Percentiles rank a stretch among this genome's conserved stretches.
Evolutionary conservation across 257 asterid species (phyloP).

Genomic region (Capsicum chinense): DNA sequence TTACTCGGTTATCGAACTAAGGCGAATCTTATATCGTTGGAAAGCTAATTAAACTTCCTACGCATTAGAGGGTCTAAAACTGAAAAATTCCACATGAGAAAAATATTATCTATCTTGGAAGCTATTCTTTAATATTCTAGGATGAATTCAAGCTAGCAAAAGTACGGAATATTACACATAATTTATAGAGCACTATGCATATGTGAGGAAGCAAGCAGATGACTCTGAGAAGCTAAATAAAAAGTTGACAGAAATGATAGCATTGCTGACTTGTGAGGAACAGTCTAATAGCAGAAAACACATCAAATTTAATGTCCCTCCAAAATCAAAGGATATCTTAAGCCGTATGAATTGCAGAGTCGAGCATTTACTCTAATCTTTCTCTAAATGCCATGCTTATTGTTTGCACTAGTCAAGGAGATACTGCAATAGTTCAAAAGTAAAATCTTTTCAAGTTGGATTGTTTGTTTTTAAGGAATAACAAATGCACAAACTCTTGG

Average conservation of each 20-base stretch:
- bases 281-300: conserved; percentile 52
- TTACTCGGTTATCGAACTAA: too few relatives aligned
- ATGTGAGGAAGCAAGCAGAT: conserved; percentile 71
- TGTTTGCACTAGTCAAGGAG: conserved; percentile 93
- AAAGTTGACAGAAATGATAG: conserved; percentile 88
- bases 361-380: conserved; percentile 64
- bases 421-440: conserved; percentile 86
- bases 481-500: neutral
- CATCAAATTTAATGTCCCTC: conserved; percentile 50
- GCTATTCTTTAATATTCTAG: too few relatives aligned
- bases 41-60: too few relatives aligned
- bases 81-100: too few relatives aligned
- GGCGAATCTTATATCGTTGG: too few relatives aligned
- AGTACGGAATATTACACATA: conserved; percentile 28
- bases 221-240: conserved; percentile 58
- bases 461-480: conserved; percentile 7
- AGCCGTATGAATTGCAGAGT: conserved; percentile 64
- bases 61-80: too few relatives aligned
- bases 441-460: conserved; percentile 33
- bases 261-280: conserved; percentile 77
- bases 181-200: conserved; percentile 67
- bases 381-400: conserved; percentile 81
- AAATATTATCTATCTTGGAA: too few relatives aligned
- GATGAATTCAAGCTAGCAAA: too few relatives aligned
- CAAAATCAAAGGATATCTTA: conserved; percentile 79